A percentile compares a stretch with the other conserved stretches of the same genome.
Evolutionary conservation across 139 green algal genomes (phyloP).

Genomic region (Volvox reticuliferus): DNA sequence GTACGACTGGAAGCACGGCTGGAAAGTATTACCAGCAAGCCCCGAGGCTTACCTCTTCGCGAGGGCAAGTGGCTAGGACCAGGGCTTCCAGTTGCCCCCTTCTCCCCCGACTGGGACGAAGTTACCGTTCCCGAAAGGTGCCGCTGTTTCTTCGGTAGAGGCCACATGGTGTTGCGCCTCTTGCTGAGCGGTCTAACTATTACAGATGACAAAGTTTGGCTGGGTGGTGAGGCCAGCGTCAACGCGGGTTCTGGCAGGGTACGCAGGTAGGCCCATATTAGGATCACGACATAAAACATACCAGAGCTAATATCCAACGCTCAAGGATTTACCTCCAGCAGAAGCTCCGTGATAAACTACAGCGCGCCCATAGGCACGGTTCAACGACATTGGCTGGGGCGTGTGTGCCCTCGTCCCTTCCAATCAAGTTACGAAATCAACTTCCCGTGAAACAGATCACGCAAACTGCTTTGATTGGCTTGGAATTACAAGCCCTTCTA

Average conservation of each 20-base stretch:
- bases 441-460: too few species aligned
- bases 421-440: too few species aligned
- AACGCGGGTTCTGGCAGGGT: background rate
- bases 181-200: background rate
- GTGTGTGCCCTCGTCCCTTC: background rate
- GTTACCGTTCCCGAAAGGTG: background rate
- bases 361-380: background rate
- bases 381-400: slow-evolving; percentile 14
- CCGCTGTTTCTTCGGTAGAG: slow-evolving; percentile 13
- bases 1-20: too few species aligned
- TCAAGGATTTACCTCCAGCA: background rate
- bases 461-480: too few species aligned
- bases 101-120: background rate
- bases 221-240: background rate
- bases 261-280: background rate
- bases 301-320: too few species aligned
- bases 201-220: background rate
- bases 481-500: too few species aligned
- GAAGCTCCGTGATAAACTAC: background rate
- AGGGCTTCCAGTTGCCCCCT: background rate
- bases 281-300: too few species aligned
- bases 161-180: background rate
- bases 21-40: too few species aligned
- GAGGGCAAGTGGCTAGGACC: background rate
- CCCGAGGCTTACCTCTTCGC: background rate